Evolutionary conservation across 257 asterid species (phyloP).

Genomic region (Fraxinus excelsior): DNA sequence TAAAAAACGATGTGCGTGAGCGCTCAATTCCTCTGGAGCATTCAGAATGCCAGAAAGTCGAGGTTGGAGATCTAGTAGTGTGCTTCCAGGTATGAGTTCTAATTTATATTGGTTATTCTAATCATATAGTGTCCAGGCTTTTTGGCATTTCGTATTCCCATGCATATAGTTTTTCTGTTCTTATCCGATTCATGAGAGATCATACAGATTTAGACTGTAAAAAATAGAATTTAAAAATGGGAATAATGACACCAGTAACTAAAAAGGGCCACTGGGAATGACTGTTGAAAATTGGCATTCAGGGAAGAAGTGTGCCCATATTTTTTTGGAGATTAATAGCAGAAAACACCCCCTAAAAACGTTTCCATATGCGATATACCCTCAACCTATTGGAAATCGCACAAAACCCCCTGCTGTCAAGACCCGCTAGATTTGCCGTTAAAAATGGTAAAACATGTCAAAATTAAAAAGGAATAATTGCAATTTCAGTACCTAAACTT

Average conservation of each 20-base stretch:
- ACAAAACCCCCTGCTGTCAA: too few species aligned
- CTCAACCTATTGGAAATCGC: too few species aligned
- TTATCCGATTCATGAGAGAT: neutral
- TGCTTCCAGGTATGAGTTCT: slow-evolving; percentile 78
- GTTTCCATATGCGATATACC: too few species aligned
- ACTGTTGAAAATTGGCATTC: neutral
- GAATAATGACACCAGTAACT: neutral
- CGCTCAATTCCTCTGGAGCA: slow-evolving; percentile 79
- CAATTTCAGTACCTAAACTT: too few species aligned
- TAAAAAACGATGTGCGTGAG: slow-evolving; percentile 56
- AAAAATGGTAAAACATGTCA: too few species aligned
- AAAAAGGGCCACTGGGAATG: neutral
- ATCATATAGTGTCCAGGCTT: neutral
- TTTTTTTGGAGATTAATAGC: too few species aligned
- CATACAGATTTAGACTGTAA: neutral
- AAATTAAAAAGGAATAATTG: too few species aligned
- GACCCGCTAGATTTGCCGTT: too few species aligned
- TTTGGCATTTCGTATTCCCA: neutral
- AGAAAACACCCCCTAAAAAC: too few species aligned
- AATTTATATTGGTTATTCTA: neutral
- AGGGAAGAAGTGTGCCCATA: neutral
- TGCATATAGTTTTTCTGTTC: neutral
- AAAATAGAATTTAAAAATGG: neutral
- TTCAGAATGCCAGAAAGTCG: slow-evolving; percentile 68
- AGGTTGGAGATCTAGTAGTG: slow-evolving; percentile 73